These are phyloP conservation scores for Chloridella minuta DNA, from an alignment of 352 stramenopile species.

Conservation along the genomic window DNA sequence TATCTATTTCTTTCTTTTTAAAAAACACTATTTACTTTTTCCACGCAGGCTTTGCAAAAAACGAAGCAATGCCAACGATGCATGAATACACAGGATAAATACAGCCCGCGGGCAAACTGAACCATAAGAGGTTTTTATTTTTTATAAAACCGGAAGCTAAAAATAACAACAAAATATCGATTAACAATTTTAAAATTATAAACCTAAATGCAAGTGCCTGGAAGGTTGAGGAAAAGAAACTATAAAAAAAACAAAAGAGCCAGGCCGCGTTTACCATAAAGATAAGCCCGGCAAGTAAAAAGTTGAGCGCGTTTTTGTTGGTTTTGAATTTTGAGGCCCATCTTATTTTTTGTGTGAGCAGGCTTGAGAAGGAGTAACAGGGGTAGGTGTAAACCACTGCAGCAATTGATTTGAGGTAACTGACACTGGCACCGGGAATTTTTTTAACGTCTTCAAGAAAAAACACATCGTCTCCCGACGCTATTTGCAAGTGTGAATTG, in stretches of 20 bases:
- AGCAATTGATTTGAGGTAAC: neutral
- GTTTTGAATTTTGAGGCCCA: neutral
- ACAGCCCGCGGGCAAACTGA: neutral
- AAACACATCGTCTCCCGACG: neutral
- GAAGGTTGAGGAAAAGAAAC: too few relatives aligned
- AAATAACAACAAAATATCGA: neutral
- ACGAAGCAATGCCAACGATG: neutral
- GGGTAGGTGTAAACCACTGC: neutral
- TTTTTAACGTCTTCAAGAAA: neutral
- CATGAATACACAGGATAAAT: neutral
- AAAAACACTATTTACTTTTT: slow-evolving; percentile 7
- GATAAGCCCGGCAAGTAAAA: neutral
- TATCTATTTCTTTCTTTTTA: slow-evolving; percentile 2
- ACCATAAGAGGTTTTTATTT: neutral
- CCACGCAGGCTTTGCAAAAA: neutral
- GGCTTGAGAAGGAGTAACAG: neutral
- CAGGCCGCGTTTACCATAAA: neutral
- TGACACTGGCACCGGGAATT: neutral
- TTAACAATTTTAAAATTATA: neutral
- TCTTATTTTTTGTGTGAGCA: neutral
- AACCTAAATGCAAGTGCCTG: neutral
- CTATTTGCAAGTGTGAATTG: neutral
- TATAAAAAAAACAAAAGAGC: neutral
- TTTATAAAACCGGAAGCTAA: neutral
- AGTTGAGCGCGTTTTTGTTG: neutral